Base-by-base conservation (phyloP, 176 grass and related monocot species). In the Echinochloa phyllopogon region DNA sequence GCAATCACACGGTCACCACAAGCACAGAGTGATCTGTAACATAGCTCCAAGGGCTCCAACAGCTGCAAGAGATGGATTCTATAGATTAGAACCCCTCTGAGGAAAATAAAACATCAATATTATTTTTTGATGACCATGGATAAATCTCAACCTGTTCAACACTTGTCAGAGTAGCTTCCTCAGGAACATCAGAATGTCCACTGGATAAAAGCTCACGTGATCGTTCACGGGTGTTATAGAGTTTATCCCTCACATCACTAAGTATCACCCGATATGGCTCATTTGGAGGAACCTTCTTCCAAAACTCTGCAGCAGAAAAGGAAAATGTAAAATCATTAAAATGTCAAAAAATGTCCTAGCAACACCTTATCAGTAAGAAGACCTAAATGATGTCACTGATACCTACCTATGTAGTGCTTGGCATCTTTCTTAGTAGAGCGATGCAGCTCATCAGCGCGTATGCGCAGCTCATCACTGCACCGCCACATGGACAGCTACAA, bases 401-500 rank as follows among this genome's bases (percentile, higher is more conserved):
- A 75, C 2, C 24, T 88, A 95, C 93, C 93, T 84, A 95, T 92
- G 76, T 92, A 95, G 60, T 95, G 93, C 56, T 95, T 95, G 65
- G 90, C 83, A 58, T 95, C 93, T 65, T 95, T 95, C 80, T 90
- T 95, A 21, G 90, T 90, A 44, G 93, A 95, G 18, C 50, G 70
- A 11, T 95, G 83, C n/a, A 95, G 64, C 69, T 88, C 88, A 84
- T 95, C 90, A 69, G 93, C 93, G 52, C 86, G 83, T 14, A 70
- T 23, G 17, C 90, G 87, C 53, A 95, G 90, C 77, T 95, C 93
- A 65, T 90, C 90, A 59, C 20, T 95, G 76, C 93, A 95, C 5
- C 93, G 85, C 93, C 93, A 95, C 93, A 95, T 95, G 67, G 93
- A 95, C 12, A 95, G 56, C 93, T 95, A 80, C 15, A 84, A 62